Conservation (phyloP, 805 yeast species). For the Metschnikowia rubicola region DNA sequence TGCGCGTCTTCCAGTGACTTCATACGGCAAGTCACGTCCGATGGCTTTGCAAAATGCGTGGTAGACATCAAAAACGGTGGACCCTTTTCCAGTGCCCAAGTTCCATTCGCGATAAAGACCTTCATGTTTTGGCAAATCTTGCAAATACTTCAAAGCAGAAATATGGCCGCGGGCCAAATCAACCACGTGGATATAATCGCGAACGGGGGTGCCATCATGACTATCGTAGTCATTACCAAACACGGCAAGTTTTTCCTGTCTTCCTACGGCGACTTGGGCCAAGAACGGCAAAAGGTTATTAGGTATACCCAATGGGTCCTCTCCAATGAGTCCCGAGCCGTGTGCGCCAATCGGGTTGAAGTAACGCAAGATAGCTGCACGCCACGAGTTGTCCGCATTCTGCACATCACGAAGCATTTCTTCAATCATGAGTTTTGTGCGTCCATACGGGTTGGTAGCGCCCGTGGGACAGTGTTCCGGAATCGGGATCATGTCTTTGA, state of each 20-base stretch:
- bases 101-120: constrained; percentile 78
- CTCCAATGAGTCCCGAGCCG: constrained; percentile 76
- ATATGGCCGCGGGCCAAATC: constrained; percentile 78
- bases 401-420: constrained; percentile 54
- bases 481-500: constrained; percentile 69
- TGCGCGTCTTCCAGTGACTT: constrained; percentile 61
- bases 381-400: constrained; percentile 43
- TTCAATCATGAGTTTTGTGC: constrained; percentile 66
- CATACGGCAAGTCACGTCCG: constrained; percentile 61
- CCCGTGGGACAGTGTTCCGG: constrained; percentile 75
- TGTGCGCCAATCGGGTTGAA: constrained; percentile 88
- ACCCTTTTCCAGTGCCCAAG: constrained; percentile 78
- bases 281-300: constrained; percentile 71
- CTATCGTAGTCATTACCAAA: constrained; percentile 71
- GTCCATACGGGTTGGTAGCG: constrained; percentile 77
- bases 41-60: constrained; percentile 62
- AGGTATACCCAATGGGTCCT: constrained; percentile 76
- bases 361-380: constrained; percentile 64
- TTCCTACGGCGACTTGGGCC: constrained; percentile 75
- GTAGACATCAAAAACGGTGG: constrained; percentile 71
- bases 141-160: constrained; percentile 61
- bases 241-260: constrained; percentile 60
- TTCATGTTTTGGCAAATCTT: constrained; percentile 21
- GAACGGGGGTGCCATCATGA: constrained; percentile 75
- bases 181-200: constrained; percentile 79